A percentile compares a stretch with the other conserved stretches of the same genome.
phyloP scores from a whole-genome alignment of 2,329 filamentous ascomycete genomes.

The Hymenoscyphus repandus region DNA sequence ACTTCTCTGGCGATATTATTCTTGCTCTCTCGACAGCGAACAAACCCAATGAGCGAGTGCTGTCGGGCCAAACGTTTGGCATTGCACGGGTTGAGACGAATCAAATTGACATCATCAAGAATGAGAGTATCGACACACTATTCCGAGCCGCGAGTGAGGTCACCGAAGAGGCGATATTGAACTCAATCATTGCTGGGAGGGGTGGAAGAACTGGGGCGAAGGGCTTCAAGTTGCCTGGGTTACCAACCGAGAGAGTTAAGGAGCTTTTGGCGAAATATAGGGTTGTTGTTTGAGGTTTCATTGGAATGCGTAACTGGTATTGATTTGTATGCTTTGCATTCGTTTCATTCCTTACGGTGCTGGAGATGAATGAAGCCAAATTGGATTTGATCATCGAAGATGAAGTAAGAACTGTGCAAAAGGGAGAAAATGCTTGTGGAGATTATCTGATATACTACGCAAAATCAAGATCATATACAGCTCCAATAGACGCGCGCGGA shows the following conservation, averaged over 20 bases:
- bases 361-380: background rate
- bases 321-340: background rate
- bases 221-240: constrained; percentile 43
- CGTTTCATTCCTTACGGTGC: background rate
- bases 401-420: no score
- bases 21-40: constrained; percentile 61
- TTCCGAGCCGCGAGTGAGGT: constrained; percentile 59
- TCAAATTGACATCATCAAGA: constrained; percentile 46
- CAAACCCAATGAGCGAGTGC: constrained; percentile 19
- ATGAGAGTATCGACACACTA: constrained; percentile 54
- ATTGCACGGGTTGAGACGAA: constrained; percentile 35
- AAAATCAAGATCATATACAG: no score
- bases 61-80: constrained; percentile 24
- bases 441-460: no score
- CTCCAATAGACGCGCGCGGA: no score
- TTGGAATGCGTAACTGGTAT: background rate
- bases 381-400: background rate
- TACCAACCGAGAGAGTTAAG: constrained; percentile 38
- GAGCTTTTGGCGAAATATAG: constrained; percentile 18
- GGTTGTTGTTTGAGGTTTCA: constrained; percentile 15
- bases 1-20: constrained; percentile 62
- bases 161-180: constrained; percentile 62
- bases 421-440: no score
- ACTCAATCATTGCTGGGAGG: constrained; percentile 53
- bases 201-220: constrained; percentile 52